Base-by-base conservation (phyloP, 2,329 filamentous ascomycete species). In the Nemania sp. region DNA sequence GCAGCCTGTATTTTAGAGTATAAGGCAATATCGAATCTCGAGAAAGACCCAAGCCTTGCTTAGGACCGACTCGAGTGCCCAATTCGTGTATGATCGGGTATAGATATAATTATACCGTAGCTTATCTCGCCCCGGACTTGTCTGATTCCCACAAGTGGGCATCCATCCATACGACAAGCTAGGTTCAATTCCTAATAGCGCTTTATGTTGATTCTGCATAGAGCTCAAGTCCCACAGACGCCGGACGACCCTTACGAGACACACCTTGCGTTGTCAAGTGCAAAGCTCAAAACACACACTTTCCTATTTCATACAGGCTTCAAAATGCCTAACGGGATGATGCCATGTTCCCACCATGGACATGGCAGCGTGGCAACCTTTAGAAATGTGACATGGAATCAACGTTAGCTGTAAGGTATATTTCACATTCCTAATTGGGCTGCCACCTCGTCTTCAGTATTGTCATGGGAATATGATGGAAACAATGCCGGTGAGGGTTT, bases 391-490 rank as follows among this genome's bases (percentile, higher is more conserved):
- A 20, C 54, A 5, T n/a, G 13, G 59, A 29, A 13, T 53, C 27
- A n/a, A 11, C 47, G 32, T 22, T 61, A 53, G 38, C 41, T 27
- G 45, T 27, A 58, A 27, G 22, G 53, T 26, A 58, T 56, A 56
- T 68, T 18, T 56, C 62, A 68, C 66, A 65, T 68, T 61, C 66
- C 66, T 68, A 68, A 47, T 68, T 54, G n/a, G 62, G 66, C 18
- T 57, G 45, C 20, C 27, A 61, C 26, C 51, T 61, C 56, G 55
- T 57, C 55, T 26, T 51, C 47, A 29, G 26, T 62, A 54, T 41
- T 51, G 65, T 62, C 56, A 62, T 49, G 43, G 22, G 35, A 49
- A 13, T 51, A 68, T 65, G 51, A 62, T 49, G 43, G 22, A 22
- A 49, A 13, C 20, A n/a, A 27, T 49, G 18, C 41, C 18, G 35